Conservation (phyloP, 805 yeast species). For the Kuraishia piskuri region DNA sequence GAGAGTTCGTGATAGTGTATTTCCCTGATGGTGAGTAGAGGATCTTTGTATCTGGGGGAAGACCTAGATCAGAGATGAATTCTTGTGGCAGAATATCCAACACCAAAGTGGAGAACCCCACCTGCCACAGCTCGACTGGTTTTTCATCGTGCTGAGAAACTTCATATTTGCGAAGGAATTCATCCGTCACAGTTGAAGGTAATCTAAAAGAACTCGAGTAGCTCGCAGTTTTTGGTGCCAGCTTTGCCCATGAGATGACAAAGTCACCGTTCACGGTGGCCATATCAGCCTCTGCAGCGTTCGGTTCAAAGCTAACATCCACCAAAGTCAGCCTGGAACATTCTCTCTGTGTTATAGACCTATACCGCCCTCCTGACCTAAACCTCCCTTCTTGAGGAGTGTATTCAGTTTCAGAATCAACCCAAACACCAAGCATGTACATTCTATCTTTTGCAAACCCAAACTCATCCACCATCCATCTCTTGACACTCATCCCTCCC, state of each 20-base stretch:
- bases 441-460: slow-evolving; percentile 18
- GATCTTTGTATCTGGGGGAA: slow-evolving; percentile 13
- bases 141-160: not conserved
- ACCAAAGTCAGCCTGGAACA: slow-evolving; percentile 11
- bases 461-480: slow-evolving; percentile 13
- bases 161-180: not conserved
- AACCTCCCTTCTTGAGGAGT: slow-evolving; percentile 6
- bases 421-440: slow-evolving; percentile 14
- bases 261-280: slow-evolving; percentile 6
- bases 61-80: slow-evolving; percentile 10
- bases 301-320: slow-evolving; percentile 6
- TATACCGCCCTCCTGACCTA: slow-evolving; percentile 7
- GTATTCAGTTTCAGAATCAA: not conserved
- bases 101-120: slow-evolving; percentile 12
- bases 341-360: slow-evolving; percentile 14
- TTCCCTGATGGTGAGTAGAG: slow-evolving; percentile 18
- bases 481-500: slow-evolving; percentile 11
- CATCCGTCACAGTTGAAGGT: slow-evolving; percentile 12
- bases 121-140: slow-evolving; percentile 15
- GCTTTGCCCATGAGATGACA: slow-evolving; percentile 11
- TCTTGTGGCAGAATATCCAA: slow-evolving; percentile 12
- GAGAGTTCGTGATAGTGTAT: slow-evolving; percentile 11
- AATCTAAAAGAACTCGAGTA: slow-evolving; percentile 3
- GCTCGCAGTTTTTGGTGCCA: slow-evolving; percentile 1
- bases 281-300: not conserved